Evolutionary conservation across 2,329 filamentous ascomycete genomes (phyloP).

Genomic region (Coniochaeta prunicola): DNA sequence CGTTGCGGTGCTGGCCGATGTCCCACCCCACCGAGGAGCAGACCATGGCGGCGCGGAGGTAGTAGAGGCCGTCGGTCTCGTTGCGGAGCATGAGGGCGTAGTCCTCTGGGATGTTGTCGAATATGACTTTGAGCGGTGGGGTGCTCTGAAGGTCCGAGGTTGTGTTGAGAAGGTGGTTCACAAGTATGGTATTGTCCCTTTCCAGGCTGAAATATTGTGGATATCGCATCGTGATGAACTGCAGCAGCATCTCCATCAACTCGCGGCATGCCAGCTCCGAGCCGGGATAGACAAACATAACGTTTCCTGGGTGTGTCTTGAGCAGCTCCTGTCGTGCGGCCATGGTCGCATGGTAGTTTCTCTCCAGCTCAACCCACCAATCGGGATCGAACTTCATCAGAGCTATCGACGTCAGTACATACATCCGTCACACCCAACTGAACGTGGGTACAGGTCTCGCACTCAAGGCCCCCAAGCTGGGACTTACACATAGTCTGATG

Average conservation of each 20-base stretch:
- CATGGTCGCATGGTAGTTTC: conserved; percentile 61
- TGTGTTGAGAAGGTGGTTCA: conserved; percentile 62
- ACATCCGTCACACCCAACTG: too few species aligned
- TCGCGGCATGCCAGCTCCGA: conserved; percentile 77
- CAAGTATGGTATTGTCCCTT: conserved; percentile 50
- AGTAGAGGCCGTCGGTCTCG: conserved; percentile 63
- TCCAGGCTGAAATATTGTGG: conserved; percentile 59
- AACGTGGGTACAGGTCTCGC: too few species aligned
- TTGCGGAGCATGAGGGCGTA: conserved; percentile 72
- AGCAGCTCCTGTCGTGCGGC: conserved; percentile 61
- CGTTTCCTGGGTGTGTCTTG: conserved; percentile 50
- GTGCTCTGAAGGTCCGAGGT: conserved; percentile 52
- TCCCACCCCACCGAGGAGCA: conserved; percentile 81
- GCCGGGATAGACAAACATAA: conserved; percentile 64
- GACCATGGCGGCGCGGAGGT: conserved; percentile 67
- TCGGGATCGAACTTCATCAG: conserved; percentile 71
- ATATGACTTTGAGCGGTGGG: conserved; percentile 61
- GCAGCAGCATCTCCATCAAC: conserved; percentile 77
- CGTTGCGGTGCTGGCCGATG: conserved; percentile 64
- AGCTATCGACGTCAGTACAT: conserved; percentile 28
- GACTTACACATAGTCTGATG: conserved; percentile 84
- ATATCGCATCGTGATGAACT: conserved; percentile 73
- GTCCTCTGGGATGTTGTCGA: conserved; percentile 78
- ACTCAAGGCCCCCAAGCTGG: conserved; percentile 8
- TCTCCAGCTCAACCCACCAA: conserved; percentile 87